These are phyloP conservation scores for Phlyctochytrium arcticum DNA, from an alignment of 192 early-diverging fungal genomes.

Conservation along the genomic window DNA sequence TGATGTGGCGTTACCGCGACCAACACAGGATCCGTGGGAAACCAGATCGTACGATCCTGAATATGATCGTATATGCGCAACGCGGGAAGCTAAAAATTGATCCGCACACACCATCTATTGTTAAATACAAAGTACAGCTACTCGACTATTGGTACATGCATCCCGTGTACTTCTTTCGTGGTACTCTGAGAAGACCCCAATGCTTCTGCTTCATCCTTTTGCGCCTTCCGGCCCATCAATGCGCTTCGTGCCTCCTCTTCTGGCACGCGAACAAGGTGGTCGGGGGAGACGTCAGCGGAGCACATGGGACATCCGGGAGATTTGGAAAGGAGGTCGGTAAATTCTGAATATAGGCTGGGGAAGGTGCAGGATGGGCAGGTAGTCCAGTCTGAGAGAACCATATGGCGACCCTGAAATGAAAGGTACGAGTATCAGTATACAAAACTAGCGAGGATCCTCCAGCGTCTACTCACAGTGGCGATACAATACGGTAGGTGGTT, in stretches of 20 bases:
- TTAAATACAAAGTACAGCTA: too few species aligned
- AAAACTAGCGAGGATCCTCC: not conserved
- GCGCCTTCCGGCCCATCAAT: conserved; percentile 4
- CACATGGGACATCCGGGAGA: conserved; percentile 50
- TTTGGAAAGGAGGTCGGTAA: conserved; percentile 37
- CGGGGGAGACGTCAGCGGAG: not conserved
- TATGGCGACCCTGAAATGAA: conserved; percentile 45
- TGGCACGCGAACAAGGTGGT: not conserved
- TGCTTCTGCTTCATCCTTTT: not conserved
- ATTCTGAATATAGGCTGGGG: conserved; percentile 38
- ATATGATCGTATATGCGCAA: too few species aligned
- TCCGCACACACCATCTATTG: too few species aligned
- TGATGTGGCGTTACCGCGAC: too few species aligned
- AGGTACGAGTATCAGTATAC: not conserved
- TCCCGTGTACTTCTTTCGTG: too few species aligned
- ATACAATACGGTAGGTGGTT: conserved; percentile 59
- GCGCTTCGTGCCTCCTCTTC: not conserved
- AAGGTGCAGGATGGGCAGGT: conserved; percentile 48
- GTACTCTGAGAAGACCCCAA: too few species aligned
- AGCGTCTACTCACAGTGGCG: conserved; percentile 41
- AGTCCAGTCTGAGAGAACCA: conserved; percentile 47
- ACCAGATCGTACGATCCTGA: too few species aligned
- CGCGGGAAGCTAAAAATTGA: too few species aligned
- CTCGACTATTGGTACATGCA: too few species aligned
- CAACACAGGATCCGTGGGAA: too few species aligned